Conservation (phyloP, 2,329 filamentous ascomycete species). For the Colletotrichum incanum region DNA sequence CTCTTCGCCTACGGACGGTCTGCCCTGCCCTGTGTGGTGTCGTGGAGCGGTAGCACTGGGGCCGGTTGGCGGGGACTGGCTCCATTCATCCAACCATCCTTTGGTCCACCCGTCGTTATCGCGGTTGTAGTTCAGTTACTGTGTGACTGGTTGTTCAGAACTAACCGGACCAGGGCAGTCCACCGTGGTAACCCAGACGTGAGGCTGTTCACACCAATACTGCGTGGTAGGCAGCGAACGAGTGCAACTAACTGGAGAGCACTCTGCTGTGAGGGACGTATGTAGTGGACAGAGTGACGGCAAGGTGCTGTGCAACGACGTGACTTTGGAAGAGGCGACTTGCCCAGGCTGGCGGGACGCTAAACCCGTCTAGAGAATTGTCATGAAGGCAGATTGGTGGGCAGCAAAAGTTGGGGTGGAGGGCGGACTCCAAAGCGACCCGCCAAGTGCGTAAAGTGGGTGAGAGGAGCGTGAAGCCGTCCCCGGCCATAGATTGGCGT, state of each 20-base stretch:
- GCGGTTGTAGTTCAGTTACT: constrained; percentile 3
- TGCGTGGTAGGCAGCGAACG: constrained; percentile 1
- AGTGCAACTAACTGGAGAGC: not conserved
- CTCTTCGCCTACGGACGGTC: not conserved
- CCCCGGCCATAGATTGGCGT: constrained; percentile 29
- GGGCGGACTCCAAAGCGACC: constrained; percentile 31
- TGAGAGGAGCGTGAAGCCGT: constrained; percentile 34
- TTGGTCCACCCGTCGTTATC: constrained; percentile 17
- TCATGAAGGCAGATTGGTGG: constrained; percentile 40
- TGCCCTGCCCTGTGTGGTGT: constrained; percentile 7
- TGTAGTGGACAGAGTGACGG: constrained; percentile 6
- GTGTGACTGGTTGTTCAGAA: constrained; percentile 3
- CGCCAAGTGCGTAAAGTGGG: constrained; percentile 42
- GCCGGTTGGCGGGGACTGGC: constrained; percentile 23
- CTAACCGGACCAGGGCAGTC: constrained; percentile 15
- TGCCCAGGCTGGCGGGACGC: constrained; percentile 38
- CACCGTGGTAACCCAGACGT: constrained; percentile 18
- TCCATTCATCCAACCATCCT: constrained; percentile 23
- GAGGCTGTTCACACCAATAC: constrained; percentile 23
- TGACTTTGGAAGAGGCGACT: constrained; percentile 38
- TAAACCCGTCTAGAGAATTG: constrained; percentile 29
- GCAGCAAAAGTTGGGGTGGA: constrained; percentile 19
- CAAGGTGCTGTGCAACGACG: constrained; percentile 15
- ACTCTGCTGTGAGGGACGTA: not conserved
- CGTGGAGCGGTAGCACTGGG: constrained; percentile 24